Evolutionary conservation across 345 rosid genomes (phyloP), one percentile per base, ranked within the genome.

Genomic region (Lumnitzera littorea): DNA sequence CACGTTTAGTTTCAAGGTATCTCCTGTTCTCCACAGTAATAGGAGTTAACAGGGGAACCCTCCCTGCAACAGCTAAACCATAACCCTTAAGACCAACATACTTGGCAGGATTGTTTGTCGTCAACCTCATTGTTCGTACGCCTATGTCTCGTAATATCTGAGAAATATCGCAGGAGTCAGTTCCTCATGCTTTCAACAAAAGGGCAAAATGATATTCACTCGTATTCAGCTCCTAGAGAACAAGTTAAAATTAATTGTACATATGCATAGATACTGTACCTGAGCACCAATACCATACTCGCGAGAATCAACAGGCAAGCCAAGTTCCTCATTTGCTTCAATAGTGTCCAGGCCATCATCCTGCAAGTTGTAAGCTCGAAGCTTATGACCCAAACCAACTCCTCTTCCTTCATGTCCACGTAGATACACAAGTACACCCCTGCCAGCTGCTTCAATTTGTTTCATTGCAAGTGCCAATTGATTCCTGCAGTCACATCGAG

Each of bases 381-480:
- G 95, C 72, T 86, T 90, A 71, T 92, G 95, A 24, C 80, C 95
- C 62, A 92, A 71, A 56, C 95, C 97, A n/a, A 89, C 82, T 48
- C 96, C 98, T 50, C 84, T 78, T 24, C 90, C 90, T 76, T 90
- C 99, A 47, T 89, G 96, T 24, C 96, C 97, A 41, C 99, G 95
- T 12, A 94, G 88, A 71, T 87, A 94, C 31, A 94, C 84, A 61
- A 92, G 58, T 16, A 90, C 97, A 53, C 97, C 97, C 52, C 70
- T 71, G 41, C 95, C 95, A 17, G 75, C 78, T 27, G 85, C 90
- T 76, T 89, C 96, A 31, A 92, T 89, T 74, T 82, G 84, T 69
- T 77, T 71, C 89, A 92, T 89, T 50, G 98, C 97, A 36, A 85
- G 80, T 0, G 85, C 86, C 62, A 92, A 65, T 53, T 89, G 90